Conservation (phyloP, 805 yeast genomes). For the Candida incommunis region DNA sequence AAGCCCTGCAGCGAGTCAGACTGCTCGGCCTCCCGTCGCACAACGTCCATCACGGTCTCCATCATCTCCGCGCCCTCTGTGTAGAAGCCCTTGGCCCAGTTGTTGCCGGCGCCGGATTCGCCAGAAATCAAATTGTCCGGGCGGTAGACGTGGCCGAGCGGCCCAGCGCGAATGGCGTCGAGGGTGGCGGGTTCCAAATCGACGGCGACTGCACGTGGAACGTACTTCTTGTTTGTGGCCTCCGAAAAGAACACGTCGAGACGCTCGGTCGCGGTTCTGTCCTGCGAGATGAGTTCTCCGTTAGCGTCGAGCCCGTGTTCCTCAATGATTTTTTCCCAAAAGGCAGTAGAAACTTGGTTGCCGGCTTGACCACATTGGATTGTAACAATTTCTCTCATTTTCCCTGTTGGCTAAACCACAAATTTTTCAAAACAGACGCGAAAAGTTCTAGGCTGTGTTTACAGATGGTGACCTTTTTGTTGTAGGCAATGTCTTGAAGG, state of each 20-base stretch:
- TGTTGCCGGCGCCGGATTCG: constrained; percentile 89
- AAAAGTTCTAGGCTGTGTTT: too few relatives aligned
- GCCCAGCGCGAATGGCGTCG: constrained; percentile 68
- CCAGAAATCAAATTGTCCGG: constrained; percentile 89
- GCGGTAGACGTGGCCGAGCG: constrained; percentile 72
- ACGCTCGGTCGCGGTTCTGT: constrained; percentile 27
- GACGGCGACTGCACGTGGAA: constrained; percentile 86
- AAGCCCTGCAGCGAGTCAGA: constrained; percentile 91
- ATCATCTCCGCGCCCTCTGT: constrained; percentile 95
- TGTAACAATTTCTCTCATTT: constrained; percentile 30
- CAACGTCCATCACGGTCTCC: constrained; percentile 80
- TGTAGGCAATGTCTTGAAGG: too few relatives aligned
- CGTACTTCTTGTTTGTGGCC: constrained; percentile 76
- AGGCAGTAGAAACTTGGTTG: constrained; percentile 27
- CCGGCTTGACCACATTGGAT: constrained; percentile 33
- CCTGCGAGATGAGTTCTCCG: constrained; percentile 19
- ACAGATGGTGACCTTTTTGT: too few relatives aligned
- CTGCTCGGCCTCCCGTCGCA: constrained; percentile 89
- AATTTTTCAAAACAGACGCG: not conserved
- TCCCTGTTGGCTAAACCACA: not conserved
- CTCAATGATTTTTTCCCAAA: constrained; percentile 24
- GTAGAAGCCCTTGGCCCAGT: constrained; percentile 96
- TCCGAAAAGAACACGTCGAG: constrained; percentile 71
- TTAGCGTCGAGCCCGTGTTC: constrained; percentile 23
- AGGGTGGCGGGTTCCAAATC: constrained; percentile 94